Percentiles rank a stretch among this genome's conserved stretches.
Evolutionary conservation across 192 early-diverging fungal species (phyloP).

Genomic region (Coemansia sp.): DNA sequence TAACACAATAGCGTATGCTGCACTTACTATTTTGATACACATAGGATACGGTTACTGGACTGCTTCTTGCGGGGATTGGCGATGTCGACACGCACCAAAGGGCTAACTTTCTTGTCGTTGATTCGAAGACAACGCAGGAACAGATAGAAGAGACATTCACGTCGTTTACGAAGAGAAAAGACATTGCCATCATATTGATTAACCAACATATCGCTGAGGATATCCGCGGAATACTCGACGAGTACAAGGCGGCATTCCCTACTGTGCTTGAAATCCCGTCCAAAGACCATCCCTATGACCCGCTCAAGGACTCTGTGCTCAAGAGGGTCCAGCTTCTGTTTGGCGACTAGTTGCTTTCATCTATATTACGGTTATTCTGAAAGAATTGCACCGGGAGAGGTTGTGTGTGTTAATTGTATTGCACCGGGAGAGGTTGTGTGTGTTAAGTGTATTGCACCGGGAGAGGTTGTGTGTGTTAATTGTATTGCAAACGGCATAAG

Average conservation of each 20-base stretch:
- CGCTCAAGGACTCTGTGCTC: constrained; percentile 81
- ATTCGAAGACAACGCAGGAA: constrained; percentile 77
- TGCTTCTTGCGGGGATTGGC: constrained; percentile 96
- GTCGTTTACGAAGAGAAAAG: constrained; percentile 89
- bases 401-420: no score
- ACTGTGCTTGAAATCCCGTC: constrained; percentile 98
- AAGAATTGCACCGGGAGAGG: no score
- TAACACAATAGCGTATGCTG: background rate
- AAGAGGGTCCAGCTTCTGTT: constrained; percentile 81
- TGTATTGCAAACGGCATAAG: background rate
- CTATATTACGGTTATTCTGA: background rate
- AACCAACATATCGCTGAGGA: constrained; percentile 97
- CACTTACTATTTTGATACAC: background rate
- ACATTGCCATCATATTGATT: constrained; percentile 97
- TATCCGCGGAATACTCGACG: constrained; percentile 89
- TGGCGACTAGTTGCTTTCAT: constrained; percentile 64
- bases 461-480: no score
- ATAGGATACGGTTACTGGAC: constrained; percentile 93
- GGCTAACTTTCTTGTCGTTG: constrained; percentile 96
- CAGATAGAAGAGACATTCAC: constrained; percentile 80
- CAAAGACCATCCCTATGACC: constrained; percentile 99
- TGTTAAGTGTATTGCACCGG: no score
- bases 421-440: no score
- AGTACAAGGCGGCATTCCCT: constrained; percentile 90
- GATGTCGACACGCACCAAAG: constrained; percentile 91